Conservation (phyloP, 768 basidiomycete genomes). For the Kwoniella dendrophila region DNA sequence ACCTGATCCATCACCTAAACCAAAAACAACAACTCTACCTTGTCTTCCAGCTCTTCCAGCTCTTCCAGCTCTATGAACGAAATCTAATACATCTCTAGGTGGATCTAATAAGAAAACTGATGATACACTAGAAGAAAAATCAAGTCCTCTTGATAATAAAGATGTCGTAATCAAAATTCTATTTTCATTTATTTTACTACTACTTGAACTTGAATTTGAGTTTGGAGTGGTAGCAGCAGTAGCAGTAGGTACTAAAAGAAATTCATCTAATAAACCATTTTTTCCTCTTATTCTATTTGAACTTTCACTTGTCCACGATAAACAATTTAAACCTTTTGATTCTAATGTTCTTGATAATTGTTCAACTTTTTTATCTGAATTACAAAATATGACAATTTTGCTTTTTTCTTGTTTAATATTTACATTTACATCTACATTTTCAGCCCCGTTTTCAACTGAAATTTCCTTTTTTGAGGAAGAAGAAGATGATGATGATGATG, state of each 20-base stretch:
- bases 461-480: too few relatives aligned
- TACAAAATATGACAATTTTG: constrained; percentile 81
- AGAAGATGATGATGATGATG: too few relatives aligned
- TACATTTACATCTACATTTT: neutral
- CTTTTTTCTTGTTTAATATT: constrained; percentile 56
- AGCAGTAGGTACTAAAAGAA: constrained; percentile 59
- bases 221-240: too few relatives aligned
- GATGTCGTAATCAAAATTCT: constrained; percentile 83
- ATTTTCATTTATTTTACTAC: neutral
- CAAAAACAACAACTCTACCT: constrained; percentile 53
- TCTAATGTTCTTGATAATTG: constrained; percentile 65
- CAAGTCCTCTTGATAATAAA: constrained; percentile 83
- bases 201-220: neutral
- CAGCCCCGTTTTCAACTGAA: constrained; percentile 61
- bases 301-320: constrained; percentile 63
- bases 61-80: constrained; percentile 86
- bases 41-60: constrained; percentile 66
- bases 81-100: constrained; percentile 87
- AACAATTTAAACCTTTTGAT: constrained; percentile 66
- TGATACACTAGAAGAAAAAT: constrained; percentile 75
- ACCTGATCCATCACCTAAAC: constrained; percentile 35
- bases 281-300: constrained; percentile 66
- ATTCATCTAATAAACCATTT: constrained; percentile 75
- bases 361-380: constrained; percentile 70
- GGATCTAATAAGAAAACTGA: constrained; percentile 87